phyloP scores from a whole-genome alignment of 768 basidiomycete species.

The Kwoniella dejecticola region DNA sequence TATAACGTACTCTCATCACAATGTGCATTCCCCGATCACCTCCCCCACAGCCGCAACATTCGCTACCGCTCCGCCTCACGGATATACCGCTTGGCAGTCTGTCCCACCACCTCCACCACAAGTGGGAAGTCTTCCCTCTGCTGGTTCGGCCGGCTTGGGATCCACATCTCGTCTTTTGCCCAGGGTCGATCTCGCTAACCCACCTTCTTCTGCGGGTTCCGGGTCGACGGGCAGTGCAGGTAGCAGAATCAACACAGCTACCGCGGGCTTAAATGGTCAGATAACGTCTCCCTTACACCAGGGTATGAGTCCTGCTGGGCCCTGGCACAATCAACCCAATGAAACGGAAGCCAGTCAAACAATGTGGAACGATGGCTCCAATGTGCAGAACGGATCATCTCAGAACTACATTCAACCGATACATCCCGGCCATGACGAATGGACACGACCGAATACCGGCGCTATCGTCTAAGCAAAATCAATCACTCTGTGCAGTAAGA shows the following conservation, averaged over 20 bases:
- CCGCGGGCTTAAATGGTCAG: constrained; percentile 3
- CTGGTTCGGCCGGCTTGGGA: neutral
- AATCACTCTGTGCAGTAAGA: no score
- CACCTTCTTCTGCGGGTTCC: constrained; percentile 24
- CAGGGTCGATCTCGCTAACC: constrained; percentile 12
- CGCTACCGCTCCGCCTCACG: neutral
- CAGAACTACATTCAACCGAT: constrained; percentile 7
- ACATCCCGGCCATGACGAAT: constrained; percentile 15
- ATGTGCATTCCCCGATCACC: constrained; percentile 3
- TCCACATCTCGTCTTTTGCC: constrained; percentile 18
- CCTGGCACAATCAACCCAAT: neutral
- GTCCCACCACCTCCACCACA: neutral
- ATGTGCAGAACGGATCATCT: neutral
- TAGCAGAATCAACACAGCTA: neutral
- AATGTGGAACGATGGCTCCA: constrained; percentile 8
- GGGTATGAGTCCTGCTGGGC: neutral
- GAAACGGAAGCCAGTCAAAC: neutral
- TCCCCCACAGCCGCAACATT: constrained; percentile 5
- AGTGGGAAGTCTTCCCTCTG: neutral
- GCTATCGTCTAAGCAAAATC: constrained; percentile 16
- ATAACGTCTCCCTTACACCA: constrained; percentile 1
- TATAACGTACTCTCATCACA: neutral
- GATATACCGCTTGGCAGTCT: constrained; percentile 18
- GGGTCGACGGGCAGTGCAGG: neutral
- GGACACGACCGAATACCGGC: constrained; percentile 9